These are phyloP conservation scores for Pelargonium hybrid DNA, from an alignment of 441 rosid genomes.

Conservation along the genomic window DNA sequence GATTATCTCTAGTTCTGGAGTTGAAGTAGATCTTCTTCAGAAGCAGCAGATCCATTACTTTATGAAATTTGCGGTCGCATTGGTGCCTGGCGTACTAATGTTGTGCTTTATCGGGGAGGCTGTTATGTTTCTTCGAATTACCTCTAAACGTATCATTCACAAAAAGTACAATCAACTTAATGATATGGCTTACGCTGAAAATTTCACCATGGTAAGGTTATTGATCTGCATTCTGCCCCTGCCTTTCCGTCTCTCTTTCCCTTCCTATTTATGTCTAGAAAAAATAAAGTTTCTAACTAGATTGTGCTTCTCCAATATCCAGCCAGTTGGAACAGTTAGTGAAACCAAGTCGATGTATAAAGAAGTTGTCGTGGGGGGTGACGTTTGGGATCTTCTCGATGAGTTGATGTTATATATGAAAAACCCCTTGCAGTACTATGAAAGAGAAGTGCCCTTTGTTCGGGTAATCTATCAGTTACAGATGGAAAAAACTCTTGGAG, in stretches of 20 bases:
- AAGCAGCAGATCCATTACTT: conserved; percentile 81
- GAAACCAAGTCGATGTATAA: conserved; percentile 81
- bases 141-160: conserved; percentile 75
- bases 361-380: conserved; percentile 94
- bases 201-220: conserved; percentile 69
- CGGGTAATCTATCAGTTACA: conserved; percentile 44
- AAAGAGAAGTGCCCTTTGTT: conserved; percentile 71
- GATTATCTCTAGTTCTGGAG: conserved; percentile 69
- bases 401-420: conserved; percentile 92
- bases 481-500: neutral
- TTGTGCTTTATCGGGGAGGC: conserved; percentile 71
- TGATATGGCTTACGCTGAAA: conserved; percentile 90
- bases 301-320: conserved; percentile 19
- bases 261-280: neutral
- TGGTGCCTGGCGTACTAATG: conserved; percentile 70
- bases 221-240: conserved; percentile 7
- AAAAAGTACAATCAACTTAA: conserved; percentile 80
- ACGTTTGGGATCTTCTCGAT: conserved; percentile 97
- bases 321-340: conserved; percentile 89
- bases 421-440: conserved; percentile 89
- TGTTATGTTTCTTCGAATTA: conserved; percentile 63
- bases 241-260: neutral
- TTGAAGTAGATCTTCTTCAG: conserved; percentile 92
- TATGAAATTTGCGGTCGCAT: conserved; percentile 65
- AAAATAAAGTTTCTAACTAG: conserved; percentile 17